Evolutionary conservation across 2,329 filamentous ascomycete species (phyloP).

Genomic region (Cercospora canescens): DNA sequence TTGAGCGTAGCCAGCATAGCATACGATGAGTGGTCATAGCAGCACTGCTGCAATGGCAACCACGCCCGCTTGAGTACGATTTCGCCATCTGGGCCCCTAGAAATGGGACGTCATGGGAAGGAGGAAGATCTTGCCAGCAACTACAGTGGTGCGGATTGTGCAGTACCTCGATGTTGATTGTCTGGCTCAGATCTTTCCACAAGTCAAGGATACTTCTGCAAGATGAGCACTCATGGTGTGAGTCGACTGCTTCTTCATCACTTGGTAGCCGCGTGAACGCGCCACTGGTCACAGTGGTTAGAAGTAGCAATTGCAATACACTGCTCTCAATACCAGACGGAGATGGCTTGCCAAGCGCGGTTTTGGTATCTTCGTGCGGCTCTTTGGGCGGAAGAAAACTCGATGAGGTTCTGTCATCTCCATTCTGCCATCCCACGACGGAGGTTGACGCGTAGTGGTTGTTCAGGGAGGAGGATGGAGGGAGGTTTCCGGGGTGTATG

Average conservation of each 20-base stretch:
- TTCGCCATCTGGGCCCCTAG: not conserved
- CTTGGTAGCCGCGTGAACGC: not conserved
- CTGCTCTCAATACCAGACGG: too few relatives aligned
- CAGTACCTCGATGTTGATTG: not conserved
- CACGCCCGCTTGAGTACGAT: not conserved
- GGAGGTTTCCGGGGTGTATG: too few relatives aligned
- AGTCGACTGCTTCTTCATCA: not conserved
- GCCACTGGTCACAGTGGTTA: not conserved
- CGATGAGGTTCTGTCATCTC: too few relatives aligned
- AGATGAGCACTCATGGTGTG: too few relatives aligned
- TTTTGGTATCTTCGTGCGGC: too few relatives aligned
- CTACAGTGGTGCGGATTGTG: not conserved
- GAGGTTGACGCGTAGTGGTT: too few relatives aligned
- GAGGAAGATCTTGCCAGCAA: not conserved
- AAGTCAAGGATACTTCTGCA: not conserved
- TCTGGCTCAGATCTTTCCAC: not conserved
- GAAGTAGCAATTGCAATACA: not conserved
- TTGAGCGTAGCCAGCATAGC: not conserved
- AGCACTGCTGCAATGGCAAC: not conserved
- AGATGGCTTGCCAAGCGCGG: too few relatives aligned
- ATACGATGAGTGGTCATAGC: not conserved
- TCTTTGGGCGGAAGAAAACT: too few relatives aligned
- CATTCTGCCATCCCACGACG: too few relatives aligned
- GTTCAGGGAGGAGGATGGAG: too few relatives aligned
- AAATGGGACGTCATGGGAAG: not conserved